Conservation (phyloP, 257 asterid genomes). For the Plantago ovata region DNA sequence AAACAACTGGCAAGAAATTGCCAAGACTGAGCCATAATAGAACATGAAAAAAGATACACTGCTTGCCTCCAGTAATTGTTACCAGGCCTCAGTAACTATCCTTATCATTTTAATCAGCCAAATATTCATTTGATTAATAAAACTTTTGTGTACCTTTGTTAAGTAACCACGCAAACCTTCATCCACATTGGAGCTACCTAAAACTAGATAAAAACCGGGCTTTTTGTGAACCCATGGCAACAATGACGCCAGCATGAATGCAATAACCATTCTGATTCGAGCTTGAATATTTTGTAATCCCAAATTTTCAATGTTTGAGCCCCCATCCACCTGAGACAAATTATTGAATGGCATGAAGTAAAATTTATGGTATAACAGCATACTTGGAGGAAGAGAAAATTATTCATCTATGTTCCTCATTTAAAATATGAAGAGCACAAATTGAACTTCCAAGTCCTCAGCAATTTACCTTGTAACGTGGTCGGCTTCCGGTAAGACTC, state of each 20-base stretch:
- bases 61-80: too few relatives aligned
- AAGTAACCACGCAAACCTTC: slow-evolving; percentile 70
- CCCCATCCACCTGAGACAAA: slow-evolving; percentile 53
- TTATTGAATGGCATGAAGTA: background rate
- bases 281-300: slow-evolving; percentile 54
- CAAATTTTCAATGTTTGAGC: slow-evolving; percentile 44
- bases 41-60: too few relatives aligned
- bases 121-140: too few relatives aligned
- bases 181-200: slow-evolving; percentile 80
- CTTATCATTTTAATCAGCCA: too few relatives aligned
- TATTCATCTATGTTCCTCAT: background rate
- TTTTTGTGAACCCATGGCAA: slow-evolving; percentile 71
- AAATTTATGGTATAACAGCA: too few relatives aligned
- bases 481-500: slow-evolving; percentile 51
- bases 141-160: slow-evolving; percentile 43
- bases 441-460: background rate
- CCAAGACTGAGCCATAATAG: too few relatives aligned
- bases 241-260: slow-evolving; percentile 73
- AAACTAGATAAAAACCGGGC: slow-evolving; percentile 65
- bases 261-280: slow-evolving; percentile 59
- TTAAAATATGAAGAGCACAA: background rate
- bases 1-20: too few relatives aligned
- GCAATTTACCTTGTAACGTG: slow-evolving; percentile 46
- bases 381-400: background rate
- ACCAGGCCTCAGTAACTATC: too few relatives aligned